Evolutionary conservation across 257 asterid genomes (phyloP).

Genomic region (Solanum bukasovii): DNA sequence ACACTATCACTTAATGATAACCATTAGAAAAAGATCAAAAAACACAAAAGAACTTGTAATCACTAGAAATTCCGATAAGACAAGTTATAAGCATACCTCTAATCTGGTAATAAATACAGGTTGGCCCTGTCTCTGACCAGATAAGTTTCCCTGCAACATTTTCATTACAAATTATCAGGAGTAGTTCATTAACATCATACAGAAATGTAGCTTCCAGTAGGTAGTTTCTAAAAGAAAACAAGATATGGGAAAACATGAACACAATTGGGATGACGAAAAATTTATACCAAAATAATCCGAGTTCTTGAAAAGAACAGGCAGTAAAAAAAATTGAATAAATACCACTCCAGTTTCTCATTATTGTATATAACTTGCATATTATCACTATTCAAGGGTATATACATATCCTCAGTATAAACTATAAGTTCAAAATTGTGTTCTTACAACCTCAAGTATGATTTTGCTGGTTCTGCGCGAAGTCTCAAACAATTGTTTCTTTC

Average conservation of each 20-base stretch:
- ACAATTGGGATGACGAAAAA: background rate
- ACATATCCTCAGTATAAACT: background rate
- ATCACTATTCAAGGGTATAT: background rate
- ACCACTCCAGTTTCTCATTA: background rate
- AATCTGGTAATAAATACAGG: constrained; percentile 92
- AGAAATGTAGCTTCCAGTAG: background rate
- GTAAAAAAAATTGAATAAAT: background rate
- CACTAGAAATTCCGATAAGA: background rate
- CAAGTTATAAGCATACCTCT: constrained; percentile 44
- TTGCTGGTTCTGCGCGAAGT: background rate
- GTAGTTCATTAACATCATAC: background rate
- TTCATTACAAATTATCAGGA: background rate
- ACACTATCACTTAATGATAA: background rate
- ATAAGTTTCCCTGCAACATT: constrained; percentile 70
- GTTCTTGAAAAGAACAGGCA: background rate
- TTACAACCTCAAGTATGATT: background rate
- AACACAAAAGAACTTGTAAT: background rate
- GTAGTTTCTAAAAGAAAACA: background rate
- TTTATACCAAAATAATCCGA: background rate
- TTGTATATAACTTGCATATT: background rate
- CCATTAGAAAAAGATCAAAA: background rate
- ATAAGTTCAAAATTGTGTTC: background rate
- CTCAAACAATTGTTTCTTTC: background rate
- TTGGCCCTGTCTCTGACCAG: constrained; percentile 98
- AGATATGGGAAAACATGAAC: background rate